Evolutionary conservation across 495 filamentous ascomycete species (phyloP), one percentile per base, ranked within the genome.

Genomic region (Cladorrhinum samala): DNA sequence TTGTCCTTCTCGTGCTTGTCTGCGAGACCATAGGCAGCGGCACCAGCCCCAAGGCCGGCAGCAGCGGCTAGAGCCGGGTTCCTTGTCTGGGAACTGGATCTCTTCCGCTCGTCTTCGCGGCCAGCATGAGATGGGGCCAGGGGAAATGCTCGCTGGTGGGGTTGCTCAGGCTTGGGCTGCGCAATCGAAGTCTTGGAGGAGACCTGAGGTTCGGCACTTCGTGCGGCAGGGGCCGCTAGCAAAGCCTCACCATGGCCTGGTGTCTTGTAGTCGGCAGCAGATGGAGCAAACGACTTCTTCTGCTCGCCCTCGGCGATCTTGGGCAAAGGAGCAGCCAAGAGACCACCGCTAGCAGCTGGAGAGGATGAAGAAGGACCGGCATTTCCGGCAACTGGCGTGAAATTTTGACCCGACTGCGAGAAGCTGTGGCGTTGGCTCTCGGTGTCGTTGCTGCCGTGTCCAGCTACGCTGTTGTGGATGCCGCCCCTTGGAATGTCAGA

Each of bases 401-500:
- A 5, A 6, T 33, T 11, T 6, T 11, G 6, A 11, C 27, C 27
- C 6, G 27, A 33, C 27, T 33, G 27, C 0, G 54, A 49, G 2
- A 41, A 47, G 23, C 40, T 49, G 17, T 55, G 63, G 18, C 52
- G 56, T 9, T 19, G 33, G 38, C 52, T 51, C 27, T 72, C 63
- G 8, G 54, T 55, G 11, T 63, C 60, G 2, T 53, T 36, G 52
- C 62, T 65, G 3, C 63, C 63, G 23, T 61, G 61, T 11, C 63
- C 63, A 14, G 54, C 38, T 1, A 66, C 58, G 9, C 52, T 50
- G 25, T 67, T 67, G 55, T 67, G 63, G 1, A 67, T 48, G 20
- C 64, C 62, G 42, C 54, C 57, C 25, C 48, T 51, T 16, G 59
- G 59, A 49, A 45, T 50, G 38, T 54, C 56, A 25, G 59, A 24